These are phyloP conservation scores for Fusarium sp. DNA, from an alignment of 2,329 filamentous ascomycete species.

Conservation along the genomic window DNA sequence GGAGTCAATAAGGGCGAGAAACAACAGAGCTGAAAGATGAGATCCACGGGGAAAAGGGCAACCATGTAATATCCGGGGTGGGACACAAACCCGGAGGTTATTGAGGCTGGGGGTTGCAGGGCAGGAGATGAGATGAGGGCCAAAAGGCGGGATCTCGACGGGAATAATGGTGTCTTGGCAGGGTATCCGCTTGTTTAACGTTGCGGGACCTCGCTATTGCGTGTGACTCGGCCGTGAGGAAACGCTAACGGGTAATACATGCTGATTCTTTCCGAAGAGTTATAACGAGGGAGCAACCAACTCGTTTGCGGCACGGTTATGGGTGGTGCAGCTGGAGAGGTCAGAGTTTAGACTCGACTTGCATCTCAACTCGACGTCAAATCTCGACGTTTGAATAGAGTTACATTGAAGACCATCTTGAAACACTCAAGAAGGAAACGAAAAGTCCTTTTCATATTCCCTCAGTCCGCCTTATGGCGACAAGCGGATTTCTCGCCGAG, in stretches of 20 bases:
- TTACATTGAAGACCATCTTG: not conserved
- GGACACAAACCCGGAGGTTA: constrained; percentile 36
- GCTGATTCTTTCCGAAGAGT: constrained; percentile 20
- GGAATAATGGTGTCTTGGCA: constrained; percentile 43
- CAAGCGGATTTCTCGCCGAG: constrained; percentile 7
- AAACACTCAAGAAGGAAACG: not conserved
- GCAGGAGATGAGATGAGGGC: constrained; percentile 41
- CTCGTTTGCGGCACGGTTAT: constrained; percentile 25
- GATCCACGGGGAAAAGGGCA: constrained; percentile 14
- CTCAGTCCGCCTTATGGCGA: constrained; percentile 2
- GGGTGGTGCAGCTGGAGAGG: not conserved
- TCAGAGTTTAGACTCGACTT: not conserved
- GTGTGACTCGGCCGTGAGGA: constrained; percentile 29
- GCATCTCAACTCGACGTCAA: not conserved
- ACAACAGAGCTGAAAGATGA: not conserved
- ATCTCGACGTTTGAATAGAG: not conserved
- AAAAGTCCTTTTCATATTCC: not conserved
- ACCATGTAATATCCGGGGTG: constrained; percentile 28
- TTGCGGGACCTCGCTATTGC: constrained; percentile 33
- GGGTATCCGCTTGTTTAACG: constrained; percentile 37
- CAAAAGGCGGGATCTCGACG: constrained; percentile 43
- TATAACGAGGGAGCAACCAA: constrained; percentile 15
- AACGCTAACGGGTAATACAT: constrained; percentile 37
- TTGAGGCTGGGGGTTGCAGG: constrained; percentile 29
- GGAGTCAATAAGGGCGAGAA: constrained; percentile 8